Evolutionary conservation across 768 basidiomycete species (phyloP).

Genomic region (Udeniomyces megalosporus): DNA sequence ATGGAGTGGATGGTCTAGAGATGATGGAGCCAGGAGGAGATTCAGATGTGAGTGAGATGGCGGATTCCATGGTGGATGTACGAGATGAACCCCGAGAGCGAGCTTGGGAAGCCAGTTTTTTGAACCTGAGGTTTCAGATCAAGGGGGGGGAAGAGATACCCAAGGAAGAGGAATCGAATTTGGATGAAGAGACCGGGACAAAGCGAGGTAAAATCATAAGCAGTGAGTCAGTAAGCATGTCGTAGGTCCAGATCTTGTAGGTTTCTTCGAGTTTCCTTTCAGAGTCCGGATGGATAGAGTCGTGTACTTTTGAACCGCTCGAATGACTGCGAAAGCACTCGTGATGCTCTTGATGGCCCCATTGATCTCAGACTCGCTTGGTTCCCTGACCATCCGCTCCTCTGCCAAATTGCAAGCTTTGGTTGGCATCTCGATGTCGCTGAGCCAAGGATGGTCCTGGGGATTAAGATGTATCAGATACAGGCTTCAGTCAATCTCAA

Average conservation of each 20-base stretch:
- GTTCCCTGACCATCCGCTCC: conserved; percentile 23
- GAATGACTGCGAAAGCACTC: conserved; percentile 27
- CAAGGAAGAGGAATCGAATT: conserved; percentile 8
- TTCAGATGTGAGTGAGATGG: background rate
- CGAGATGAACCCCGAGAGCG: background rate
- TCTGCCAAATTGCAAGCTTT: conserved; percentile 9
- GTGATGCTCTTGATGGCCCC: conserved; percentile 24
- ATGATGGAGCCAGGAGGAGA: background rate
- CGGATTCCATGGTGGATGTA: background rate
- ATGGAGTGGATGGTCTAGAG: background rate
- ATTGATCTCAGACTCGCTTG: conserved; percentile 27
- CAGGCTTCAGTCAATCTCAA: too few species aligned
- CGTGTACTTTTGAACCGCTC: conserved; percentile 27
- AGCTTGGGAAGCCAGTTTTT: background rate
- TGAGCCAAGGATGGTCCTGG: conserved; percentile 11
- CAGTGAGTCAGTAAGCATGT: too few species aligned
- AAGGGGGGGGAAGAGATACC: too few species aligned
- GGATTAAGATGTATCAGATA: background rate
- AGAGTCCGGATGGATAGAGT: background rate
- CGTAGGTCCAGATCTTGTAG: conserved; percentile 11
- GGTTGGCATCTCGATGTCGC: background rate
- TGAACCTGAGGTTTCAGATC: background rate
- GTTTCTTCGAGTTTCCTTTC: background rate
- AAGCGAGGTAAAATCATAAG: too few species aligned
- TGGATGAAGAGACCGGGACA: too few species aligned